Evolutionary conservation across 345 rosid species (phyloP).

Genomic region (Conringia planisiliqua): DNA sequence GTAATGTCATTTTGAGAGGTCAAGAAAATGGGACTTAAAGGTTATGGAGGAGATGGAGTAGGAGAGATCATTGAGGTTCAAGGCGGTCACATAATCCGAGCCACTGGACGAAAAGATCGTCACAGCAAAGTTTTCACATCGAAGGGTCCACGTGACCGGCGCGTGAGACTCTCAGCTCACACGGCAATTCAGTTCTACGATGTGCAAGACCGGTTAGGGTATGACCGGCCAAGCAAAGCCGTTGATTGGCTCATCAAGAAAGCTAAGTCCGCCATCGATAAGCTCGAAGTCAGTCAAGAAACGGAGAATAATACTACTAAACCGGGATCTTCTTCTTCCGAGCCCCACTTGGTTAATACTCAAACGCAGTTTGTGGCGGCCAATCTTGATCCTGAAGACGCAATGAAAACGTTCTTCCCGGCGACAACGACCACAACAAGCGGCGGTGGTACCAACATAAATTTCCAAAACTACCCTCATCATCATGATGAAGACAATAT

Average conservation of each 20-base stretch:
- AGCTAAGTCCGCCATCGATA: constrained; percentile 71
- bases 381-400: constrained; percentile 43
- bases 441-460: constrained; percentile 25
- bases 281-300: constrained; percentile 52
- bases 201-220: constrained; percentile 84
- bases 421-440: constrained; percentile 41
- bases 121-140: constrained; percentile 85
- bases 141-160: constrained; percentile 74
- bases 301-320: constrained; percentile 32
- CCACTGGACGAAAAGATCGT: constrained; percentile 73
- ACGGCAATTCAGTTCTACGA: constrained; percentile 89
- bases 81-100: constrained; percentile 78
- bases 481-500: constrained; percentile 31
- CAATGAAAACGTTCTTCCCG: constrained; percentile 70
- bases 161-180: constrained; percentile 79
- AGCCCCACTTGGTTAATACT: constrained; percentile 36
- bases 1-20: constrained; percentile 25
- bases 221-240: constrained; percentile 85
- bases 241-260: constrained; percentile 88
- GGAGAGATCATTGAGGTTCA: constrained; percentile 74
- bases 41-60: constrained; percentile 26
- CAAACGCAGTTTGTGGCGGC: constrained; percentile 34
- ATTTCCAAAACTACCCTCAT: constrained; percentile 57
- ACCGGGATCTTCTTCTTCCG: constrained; percentile 37
- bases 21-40: constrained; percentile 42